Evolutionary conservation across 2,329 filamentous ascomycete species (phyloP), one percentile per base, ranked within the genome.

Genomic region (Penicillium vulpinum): DNA sequence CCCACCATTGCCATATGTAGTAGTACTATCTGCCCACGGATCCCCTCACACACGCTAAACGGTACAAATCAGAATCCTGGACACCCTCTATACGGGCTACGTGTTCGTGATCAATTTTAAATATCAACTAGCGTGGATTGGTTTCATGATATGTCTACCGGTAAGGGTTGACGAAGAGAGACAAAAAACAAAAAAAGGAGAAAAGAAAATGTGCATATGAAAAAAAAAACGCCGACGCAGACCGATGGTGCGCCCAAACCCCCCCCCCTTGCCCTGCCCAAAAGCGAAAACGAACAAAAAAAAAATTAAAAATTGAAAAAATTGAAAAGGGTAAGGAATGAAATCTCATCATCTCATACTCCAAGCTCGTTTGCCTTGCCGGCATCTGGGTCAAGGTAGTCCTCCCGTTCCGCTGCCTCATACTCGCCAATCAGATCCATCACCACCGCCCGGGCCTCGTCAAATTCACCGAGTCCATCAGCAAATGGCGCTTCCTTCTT

Each of bases 401-500:
- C 88, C 33, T 90, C 87, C 70, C 89, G 85, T 75, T 99, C 94
- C 5, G 94, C 94, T 29, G 93, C 92, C 77, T 97, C 93, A 73
- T 99, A 99, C 80, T 99, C 94, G 50, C 86, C 85, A 70, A 97
- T 93, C 61, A 97, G 78, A 73, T 96, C 93, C 68, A 88, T 86
- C 21, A 97, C 93, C 5, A 97, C 93, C 70, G 94, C 89, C 64
- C 90, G 86, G 33, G 94, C 90, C 75, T 97, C 92, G 73, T 99
- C 95, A 68, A 99, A 99, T 75, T 99, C 93, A 65, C 90, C 85
- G 40, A 99, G 79, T 41, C 92, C 94, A 63, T 97, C 93, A 0
- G 91, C 83, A 75, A 99, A 99, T 1, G 92, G 91, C 0, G 91
- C 88, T 58, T 96, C 95, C 75, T 94, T 94, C 79, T 96, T 97